Base-by-base conservation (phyloP, 1,284 basidiomycete genomes). In the Cutaneotrichosporon cutaneum region DNA sequence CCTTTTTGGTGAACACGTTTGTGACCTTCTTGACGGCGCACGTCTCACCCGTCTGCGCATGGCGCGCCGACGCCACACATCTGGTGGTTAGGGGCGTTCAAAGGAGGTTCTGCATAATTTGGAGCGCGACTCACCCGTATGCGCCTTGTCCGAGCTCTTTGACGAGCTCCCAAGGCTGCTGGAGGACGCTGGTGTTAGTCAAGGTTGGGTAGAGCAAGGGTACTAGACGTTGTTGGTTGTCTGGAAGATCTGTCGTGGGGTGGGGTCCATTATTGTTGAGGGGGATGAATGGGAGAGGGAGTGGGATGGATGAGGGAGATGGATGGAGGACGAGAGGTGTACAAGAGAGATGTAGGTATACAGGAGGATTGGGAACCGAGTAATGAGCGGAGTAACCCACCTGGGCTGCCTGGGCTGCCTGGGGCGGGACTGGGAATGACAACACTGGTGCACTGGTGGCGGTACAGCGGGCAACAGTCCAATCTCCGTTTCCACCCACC, bases 131-230 rank as follows among this genome's bases (percentile, higher is more conserved):
- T 58, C 45, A 75, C 73, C 93, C 93, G 77, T 95, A 94, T 26
- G 92, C 92, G 70, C 90, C 93, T 80, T 94, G 93, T 35, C 92
- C 94, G 60, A 96, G 88, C 75, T 95, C 94, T 81, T 96, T 97
- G 78, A 94, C 90, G 76, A 91, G 94, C 75, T 89, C 85, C 78
- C 96, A 97, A 74, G 93, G 91, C 35, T 89, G 84, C 75, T 96
- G 93, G 71, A 97, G 92, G 64, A 93, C 82, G 77, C 79, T 81
- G 66, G 4, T 10, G 47, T 47, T 14, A 21, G 22, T 22, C 21
- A 33, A 26, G 22, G 22, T 24, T 4, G 27, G 53, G 21, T 11
- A 13, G 21, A 35, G 33, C 14, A 24, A 2, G 67, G 76, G 66
- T 39, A 78, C 78, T 80, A 80, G 62, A 72, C 70, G 60, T 80